Evolutionary conservation across 257 asterid genomes (phyloP), one percentile per base, ranked within the genome.

Genomic region (Capsicum chinense): DNA sequence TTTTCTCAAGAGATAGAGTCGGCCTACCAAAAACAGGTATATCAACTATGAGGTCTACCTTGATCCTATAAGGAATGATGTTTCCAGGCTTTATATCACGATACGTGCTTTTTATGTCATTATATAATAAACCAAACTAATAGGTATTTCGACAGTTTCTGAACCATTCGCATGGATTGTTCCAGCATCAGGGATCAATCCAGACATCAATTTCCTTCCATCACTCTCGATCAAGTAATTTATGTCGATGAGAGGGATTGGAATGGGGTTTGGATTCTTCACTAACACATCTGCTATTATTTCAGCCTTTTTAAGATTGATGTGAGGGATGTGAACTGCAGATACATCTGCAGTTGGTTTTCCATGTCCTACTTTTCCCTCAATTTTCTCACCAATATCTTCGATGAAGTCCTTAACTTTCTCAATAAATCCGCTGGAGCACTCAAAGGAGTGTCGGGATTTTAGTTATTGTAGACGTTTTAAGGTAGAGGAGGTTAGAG

Each of bases 321-420:
- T 97, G 80, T 87, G 89, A 79, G 98, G 95, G 47, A 97, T 85
- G 76, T 93, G 98, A 87, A 97, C 85, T 12, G 56, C 98, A 1
- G 94, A 54, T 14, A 97, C 99, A 87, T 95, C 99, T 3, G 99
- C 99, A 3, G 97, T 93, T 67, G 99, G 99, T 85, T 97, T 97
- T 16, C 99, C 97, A 44, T 93, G 91, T 42, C 99, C 97, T 54
- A 97, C 85, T 2, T 97, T 92, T 85, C 89, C 99, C 89, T 96
- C 99, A 9, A 96, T 92, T 89, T 97, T 97, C 88, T 97, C 98
- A 39, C 98, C 97, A 7, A 97, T 90, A 86, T 97, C 97, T 0
- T 92, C 95, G 83, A 96, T 92, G 91, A 93, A 93, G 85, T 87
- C 97, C 91, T 96, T 96, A 56, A 96, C 94, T 91, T 90, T 96